Conservation (phyloP, 345 rosid genomes). For the sweet orange (Citrus sinensis) region DVS_A1.0 CM039165.1:25458001-25458500, state of each 20-base stretch:
- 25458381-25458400: background rate
- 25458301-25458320: background rate
- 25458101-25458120: conserved; percentile 84
- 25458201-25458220: conserved; percentile 71
- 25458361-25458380: conserved; percentile 2
- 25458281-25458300: background rate
- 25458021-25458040: background rate
- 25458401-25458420: background rate
- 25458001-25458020: background rate
- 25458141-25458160: conserved; percentile 98
- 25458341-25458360: conserved; percentile 18
- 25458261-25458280: background rate
- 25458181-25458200: conserved; percentile 99
- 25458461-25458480: background rate
- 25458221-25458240: background rate
- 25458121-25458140: conserved; percentile 77
- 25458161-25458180: conserved; percentile 97
- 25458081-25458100: conserved; percentile 76
- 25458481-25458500: background rate
- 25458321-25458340: background rate
- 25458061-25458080: conserved; percentile 94
- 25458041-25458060: conserved; percentile 30
- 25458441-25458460: background rate
- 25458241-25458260: background rate
- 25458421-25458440: background rate